These are phyloP conservation scores for Triticum aestivum DNA, from an alignment of 176 grass and related monocot species.

Conservation along the genomic window DNA sequence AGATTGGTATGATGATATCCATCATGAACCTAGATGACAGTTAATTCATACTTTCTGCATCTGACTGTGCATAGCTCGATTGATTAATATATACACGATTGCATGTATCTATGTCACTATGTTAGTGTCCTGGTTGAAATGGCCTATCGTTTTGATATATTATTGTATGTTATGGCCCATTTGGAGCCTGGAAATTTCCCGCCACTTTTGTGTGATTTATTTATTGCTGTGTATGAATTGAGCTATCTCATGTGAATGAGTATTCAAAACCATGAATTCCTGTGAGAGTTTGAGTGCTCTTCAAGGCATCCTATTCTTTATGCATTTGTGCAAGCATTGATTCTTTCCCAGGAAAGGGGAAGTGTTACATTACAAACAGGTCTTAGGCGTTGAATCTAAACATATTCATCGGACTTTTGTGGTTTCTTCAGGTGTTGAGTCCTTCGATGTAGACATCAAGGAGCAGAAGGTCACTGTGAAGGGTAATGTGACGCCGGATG, in stretches of 20 bases:
- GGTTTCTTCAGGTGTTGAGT: conserved; percentile 67
- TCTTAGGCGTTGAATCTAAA: not conserved
- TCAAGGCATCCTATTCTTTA: not conserved
- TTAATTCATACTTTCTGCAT: not conserved
- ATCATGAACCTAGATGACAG: not conserved
- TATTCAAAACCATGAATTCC: not conserved
- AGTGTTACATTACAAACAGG: not conserved
- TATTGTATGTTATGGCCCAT: not conserved
- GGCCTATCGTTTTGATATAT: not conserved
- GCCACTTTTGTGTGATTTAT: not conserved
- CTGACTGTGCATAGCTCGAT: not conserved
- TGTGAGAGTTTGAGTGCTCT: not conserved
- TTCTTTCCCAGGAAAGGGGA: not conserved
- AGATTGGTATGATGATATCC: not conserved
- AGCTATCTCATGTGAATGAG: not conserved
- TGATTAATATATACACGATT: not conserved
- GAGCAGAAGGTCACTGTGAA: conserved; percentile 91
- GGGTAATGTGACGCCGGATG: conserved; percentile 83
- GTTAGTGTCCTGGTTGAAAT: not conserved
- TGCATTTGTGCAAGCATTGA: too few species aligned
- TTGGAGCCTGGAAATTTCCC: not conserved
- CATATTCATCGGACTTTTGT: not conserved
- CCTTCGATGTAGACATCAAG: conserved; percentile 76
- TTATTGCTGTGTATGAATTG: not conserved
- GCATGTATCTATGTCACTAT: not conserved